These are phyloP conservation scores for Umbelopsis isabellina DNA, from an alignment of 192 early-diverging fungal genomes.

Conservation along the genomic window DNA sequence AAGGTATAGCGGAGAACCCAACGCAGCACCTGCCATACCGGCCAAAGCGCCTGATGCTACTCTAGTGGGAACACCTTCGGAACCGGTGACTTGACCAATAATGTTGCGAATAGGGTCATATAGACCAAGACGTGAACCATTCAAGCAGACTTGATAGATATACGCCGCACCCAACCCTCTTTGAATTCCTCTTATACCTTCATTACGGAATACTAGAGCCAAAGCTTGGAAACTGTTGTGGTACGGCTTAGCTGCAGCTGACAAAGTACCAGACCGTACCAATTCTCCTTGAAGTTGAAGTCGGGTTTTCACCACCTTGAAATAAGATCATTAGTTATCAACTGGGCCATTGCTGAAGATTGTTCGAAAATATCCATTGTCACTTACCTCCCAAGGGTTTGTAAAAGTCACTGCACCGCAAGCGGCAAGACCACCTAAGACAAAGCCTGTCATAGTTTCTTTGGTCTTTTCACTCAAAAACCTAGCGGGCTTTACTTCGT, in stretches of 20 bases:
- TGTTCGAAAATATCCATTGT: not conserved
- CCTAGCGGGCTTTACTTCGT: not conserved
- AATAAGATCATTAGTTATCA: constrained; percentile 1
- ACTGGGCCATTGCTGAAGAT: not conserved
- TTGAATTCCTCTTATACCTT: constrained; percentile 87
- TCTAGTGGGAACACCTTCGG: constrained; percentile 60
- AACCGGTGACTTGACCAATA: constrained; percentile 50
- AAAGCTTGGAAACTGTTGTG: constrained; percentile 80
- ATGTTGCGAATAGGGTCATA: constrained; percentile 83
- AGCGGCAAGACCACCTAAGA: constrained; percentile 82
- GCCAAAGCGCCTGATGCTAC: constrained; percentile 43
- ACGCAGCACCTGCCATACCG: constrained; percentile 79
- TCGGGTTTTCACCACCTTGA: constrained; percentile 89
- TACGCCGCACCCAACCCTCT: constrained; percentile 88
- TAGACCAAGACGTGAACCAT: constrained; percentile 89
- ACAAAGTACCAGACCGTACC: constrained; percentile 47
- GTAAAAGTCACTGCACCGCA: constrained; percentile 94
- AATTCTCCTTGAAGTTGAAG: constrained; percentile 94
- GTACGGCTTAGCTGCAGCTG: constrained; percentile 61
- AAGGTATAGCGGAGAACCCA: constrained; percentile 88
- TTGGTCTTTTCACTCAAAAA: constrained; percentile 23
- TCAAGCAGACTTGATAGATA: constrained; percentile 89
- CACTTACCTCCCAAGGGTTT: constrained; percentile 88
- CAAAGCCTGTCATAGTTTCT: constrained; percentile 59
- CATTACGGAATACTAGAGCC: constrained; percentile 72